Evolutionary conservation across 1,284 basidiomycete species (phyloP).

Genomic region (Leucoagaricus sp.): DNA sequence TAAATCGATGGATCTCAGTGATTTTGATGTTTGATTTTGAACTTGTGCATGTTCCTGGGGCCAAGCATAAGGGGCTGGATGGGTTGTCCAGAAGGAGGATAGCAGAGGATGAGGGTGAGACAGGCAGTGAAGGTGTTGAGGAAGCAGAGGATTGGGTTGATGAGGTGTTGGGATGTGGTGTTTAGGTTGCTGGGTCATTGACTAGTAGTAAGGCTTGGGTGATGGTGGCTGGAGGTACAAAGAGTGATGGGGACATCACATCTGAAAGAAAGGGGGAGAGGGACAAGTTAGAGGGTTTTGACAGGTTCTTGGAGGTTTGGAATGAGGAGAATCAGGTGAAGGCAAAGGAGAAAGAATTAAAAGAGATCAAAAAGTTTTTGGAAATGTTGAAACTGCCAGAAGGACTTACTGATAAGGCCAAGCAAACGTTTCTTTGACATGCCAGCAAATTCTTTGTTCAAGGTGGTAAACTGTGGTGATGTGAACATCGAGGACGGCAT

Average conservation of each 20-base stretch:
- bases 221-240: no score
- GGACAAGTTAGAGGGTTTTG: no score
- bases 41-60: conserved; percentile 28
- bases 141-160: conserved; percentile 27
- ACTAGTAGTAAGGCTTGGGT: no score
- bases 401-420: no score
- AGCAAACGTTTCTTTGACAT: not conserved
- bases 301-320: not conserved
- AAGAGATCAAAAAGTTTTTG: not conserved
- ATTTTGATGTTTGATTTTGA: conserved; percentile 30
- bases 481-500: no score
- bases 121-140: conserved; percentile 17
- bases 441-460: conserved; percentile 19
- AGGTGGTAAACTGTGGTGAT: no score
- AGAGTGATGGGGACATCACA: no score
- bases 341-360: not conserved
- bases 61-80: conserved; percentile 31
- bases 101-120: no score
- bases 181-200: conserved; percentile 6
- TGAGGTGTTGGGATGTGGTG: conserved; percentile 19
- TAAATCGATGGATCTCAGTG: conserved; percentile 38
- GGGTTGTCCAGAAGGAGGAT: no score
- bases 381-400: not conserved
- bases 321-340: not conserved
- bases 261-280: no score